These are phyloP conservation scores for Pelargonium australe DNA, from an alignment of 441 rosid genomes.

Conservation along the genomic window DNA sequence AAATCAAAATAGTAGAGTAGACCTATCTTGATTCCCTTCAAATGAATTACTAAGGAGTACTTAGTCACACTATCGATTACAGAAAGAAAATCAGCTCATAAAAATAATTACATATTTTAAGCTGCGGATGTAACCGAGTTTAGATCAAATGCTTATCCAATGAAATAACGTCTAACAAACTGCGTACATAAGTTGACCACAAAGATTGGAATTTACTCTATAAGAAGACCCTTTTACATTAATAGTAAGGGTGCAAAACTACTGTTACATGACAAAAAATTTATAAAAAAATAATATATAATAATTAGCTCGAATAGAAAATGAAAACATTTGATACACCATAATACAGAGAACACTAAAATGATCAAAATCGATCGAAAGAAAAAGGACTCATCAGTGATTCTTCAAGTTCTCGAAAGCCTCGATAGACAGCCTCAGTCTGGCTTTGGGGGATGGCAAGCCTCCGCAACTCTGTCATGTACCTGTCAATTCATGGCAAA, in stretches of 20 bases:
- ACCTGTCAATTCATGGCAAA: constrained; percentile 40
- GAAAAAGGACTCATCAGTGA: constrained; percentile 64
- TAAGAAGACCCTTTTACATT: too few species aligned
- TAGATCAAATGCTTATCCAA: background rate
- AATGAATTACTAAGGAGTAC: too few species aligned
- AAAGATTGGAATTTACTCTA: too few species aligned
- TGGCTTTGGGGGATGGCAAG: constrained; percentile 70
- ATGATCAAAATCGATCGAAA: constrained; percentile 37
- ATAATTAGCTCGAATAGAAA: constrained; percentile 2
- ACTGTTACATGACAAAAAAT: background rate
- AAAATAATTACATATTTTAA: too few species aligned
- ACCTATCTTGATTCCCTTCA: too few species aligned
- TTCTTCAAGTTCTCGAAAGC: constrained; percentile 83
- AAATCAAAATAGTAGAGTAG: too few species aligned
- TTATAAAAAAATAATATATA: background rate
- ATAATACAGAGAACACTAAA: constrained; percentile 14
- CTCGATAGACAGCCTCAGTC: constrained; percentile 69
- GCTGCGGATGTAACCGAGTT: too few species aligned
- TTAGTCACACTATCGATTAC: too few species aligned
- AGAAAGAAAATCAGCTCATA: too few species aligned
- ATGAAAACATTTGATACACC: constrained; percentile 24
- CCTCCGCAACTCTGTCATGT: constrained; percentile 86
- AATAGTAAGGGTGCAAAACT: background rate
- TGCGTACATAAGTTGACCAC: too few species aligned
- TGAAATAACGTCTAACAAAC: too few species aligned